These are phyloP conservation scores for Gymnopilus junonius DNA, from an alignment of 768 basidiomycete species.

Conservation along the genomic window DNA sequence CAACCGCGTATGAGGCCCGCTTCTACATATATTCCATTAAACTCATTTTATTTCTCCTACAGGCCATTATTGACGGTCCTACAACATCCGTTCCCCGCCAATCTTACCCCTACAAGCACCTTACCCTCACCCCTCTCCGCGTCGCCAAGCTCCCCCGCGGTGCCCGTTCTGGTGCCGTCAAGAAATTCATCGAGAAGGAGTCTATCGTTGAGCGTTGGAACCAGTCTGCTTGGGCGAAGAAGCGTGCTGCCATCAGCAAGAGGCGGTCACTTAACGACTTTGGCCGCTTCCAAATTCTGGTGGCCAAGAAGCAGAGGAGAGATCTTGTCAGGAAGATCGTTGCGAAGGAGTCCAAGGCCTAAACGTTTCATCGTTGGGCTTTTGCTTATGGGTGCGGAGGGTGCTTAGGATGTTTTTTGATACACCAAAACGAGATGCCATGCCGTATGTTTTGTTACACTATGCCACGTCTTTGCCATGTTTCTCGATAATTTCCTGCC, in stretches of 20 bases:
- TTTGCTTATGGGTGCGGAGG: background rate
- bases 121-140: constrained; percentile 86
- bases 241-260: constrained; percentile 72
- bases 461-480: background rate
- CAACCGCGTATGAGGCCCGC: constrained; percentile 75
- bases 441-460: constrained; percentile 6
- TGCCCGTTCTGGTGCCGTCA: constrained; percentile 80
- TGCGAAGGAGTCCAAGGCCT: constrained; percentile 46
- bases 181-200: constrained; percentile 89
- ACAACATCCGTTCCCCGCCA: constrained; percentile 92
- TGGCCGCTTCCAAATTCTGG: constrained; percentile 85
- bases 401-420: background rate
- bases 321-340: constrained; percentile 77
- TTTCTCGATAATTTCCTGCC: too few relatives aligned
- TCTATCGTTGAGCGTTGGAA: constrained; percentile 88
- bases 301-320: constrained; percentile 87
- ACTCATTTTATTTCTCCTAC: background rate
- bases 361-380: background rate
- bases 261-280: constrained; percentile 88
- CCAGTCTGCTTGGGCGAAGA: constrained; percentile 86
- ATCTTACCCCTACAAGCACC: constrained; percentile 88
- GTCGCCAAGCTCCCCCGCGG: constrained; percentile 86
- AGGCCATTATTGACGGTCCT: constrained; percentile 98
- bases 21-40: background rate
- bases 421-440: constrained; percentile 13